Conservation (phyloP, 1,284 basidiomycete genomes). For the Xerocomus nothofagi region DNA sequence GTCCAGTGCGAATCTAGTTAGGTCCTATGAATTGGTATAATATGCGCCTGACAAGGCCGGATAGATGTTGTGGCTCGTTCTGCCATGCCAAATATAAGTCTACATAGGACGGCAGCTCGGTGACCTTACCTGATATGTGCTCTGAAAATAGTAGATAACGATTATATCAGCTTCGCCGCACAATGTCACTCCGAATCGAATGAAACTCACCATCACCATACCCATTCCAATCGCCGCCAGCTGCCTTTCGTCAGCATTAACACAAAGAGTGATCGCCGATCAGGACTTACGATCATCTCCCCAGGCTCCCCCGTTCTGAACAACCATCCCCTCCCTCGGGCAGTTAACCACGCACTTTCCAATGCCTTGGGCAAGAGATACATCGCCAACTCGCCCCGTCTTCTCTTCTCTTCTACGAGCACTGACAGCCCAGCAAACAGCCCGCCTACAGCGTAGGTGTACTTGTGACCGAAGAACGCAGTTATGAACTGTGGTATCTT, state of each 20-base stretch:
- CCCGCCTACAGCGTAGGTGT: slow-evolving; percentile 77
- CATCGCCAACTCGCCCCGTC: slow-evolving; percentile 88
- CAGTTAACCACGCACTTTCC: slow-evolving; percentile 85
- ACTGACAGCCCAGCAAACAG: slow-evolving; percentile 77
- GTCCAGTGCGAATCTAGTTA: slow-evolving; percentile 45
- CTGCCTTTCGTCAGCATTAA: slow-evolving; percentile 29
- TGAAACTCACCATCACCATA: slow-evolving; percentile 79
- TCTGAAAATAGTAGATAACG: slow-evolving; percentile 31
- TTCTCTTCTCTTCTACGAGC: slow-evolving; percentile 83
- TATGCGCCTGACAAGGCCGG: slow-evolving; percentile 82
- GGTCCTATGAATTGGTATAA: slow-evolving; percentile 93
- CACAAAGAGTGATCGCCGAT: background rate
- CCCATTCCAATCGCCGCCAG: slow-evolving; percentile 78
- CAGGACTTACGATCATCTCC: slow-evolving; percentile 56
- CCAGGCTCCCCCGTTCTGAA: slow-evolving; percentile 74
- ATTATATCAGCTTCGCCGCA: slow-evolving; percentile 9
- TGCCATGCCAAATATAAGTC: slow-evolving; percentile 41
- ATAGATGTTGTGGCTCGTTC: slow-evolving; percentile 88
- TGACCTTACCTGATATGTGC: slow-evolving; percentile 47
- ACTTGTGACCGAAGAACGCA: slow-evolving; percentile 63
- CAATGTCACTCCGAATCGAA: background rate
- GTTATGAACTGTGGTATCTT: slow-evolving; percentile 51
- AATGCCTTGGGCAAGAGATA: slow-evolving; percentile 93
- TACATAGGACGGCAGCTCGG: slow-evolving; percentile 5
- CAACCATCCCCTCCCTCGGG: slow-evolving; percentile 75